Conservation (phyloP, 331 rosid genomes). For the Prunus yedoensis region DNA sequence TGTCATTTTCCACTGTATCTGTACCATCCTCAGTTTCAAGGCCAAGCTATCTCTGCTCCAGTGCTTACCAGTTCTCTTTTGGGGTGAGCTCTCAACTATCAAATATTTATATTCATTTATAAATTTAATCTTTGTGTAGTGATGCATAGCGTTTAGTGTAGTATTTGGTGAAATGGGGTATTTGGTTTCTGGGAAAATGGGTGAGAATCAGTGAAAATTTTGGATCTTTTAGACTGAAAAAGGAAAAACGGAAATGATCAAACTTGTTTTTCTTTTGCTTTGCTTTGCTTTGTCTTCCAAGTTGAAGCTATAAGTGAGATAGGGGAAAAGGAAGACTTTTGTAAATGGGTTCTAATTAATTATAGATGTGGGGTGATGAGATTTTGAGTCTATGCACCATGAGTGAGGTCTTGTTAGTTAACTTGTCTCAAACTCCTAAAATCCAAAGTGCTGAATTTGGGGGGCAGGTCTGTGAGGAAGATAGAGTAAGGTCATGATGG, state of each 20-base stretch:
- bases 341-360: neutral
- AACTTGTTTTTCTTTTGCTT: neutral
- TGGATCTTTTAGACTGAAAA: neutral
- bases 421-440: too few species aligned
- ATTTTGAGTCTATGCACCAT: neutral
- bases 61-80: constrained; percentile 21
- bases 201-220: neutral
- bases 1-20: constrained; percentile 35
- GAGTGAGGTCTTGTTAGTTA: too few species aligned
- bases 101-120: neutral
- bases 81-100: constrained; percentile 32
- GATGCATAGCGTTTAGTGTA: neutral
- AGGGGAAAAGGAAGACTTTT: neutral
- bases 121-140: neutral
- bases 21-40: constrained; percentile 28
- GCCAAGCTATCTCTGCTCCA: constrained; percentile 30
- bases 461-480: neutral
- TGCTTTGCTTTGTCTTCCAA: neutral
- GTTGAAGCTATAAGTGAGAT: neutral
- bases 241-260: neutral
- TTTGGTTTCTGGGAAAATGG: neutral
- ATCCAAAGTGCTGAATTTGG: too few species aligned
- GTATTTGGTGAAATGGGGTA: neutral
- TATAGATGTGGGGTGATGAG: neutral
- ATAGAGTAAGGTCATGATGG: neutral